phyloP scores from a whole-genome alignment of 805 yeast species.

The Metschnikowia aberdeeniae region DNA sequence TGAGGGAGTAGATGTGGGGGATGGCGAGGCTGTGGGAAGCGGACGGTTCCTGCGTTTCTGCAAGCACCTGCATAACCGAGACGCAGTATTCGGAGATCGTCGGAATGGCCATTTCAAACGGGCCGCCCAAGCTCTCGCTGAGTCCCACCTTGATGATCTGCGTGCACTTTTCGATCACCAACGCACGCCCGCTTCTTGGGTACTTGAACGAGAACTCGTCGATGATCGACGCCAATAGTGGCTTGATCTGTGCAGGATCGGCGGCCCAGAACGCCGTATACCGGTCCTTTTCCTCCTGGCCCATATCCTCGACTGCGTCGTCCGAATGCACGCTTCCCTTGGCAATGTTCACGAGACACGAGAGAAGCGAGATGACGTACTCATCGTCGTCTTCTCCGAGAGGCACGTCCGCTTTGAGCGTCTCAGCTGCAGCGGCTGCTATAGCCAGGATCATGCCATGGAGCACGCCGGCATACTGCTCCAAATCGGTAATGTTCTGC shows the following conservation, averaged over 20 bases:
- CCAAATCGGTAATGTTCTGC: slow-evolving; percentile 49
- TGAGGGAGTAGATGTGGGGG: slow-evolving; percentile 42
- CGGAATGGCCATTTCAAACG: slow-evolving; percentile 48
- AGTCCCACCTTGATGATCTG: slow-evolving; percentile 61
- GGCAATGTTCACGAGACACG: slow-evolving; percentile 67
- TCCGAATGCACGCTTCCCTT: slow-evolving; percentile 65
- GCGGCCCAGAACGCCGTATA: slow-evolving; percentile 41
- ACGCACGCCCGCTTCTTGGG: slow-evolving; percentile 38
- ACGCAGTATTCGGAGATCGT: slow-evolving; percentile 8
- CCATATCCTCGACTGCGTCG: slow-evolving; percentile 37
- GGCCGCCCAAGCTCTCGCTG: slow-evolving; percentile 58
- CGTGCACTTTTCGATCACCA: slow-evolving; percentile 61
- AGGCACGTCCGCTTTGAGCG: slow-evolving; percentile 12
- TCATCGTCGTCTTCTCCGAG: slow-evolving; percentile 30
- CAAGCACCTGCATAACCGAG: slow-evolving; percentile 10
- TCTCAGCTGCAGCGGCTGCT: slow-evolving; percentile 9
- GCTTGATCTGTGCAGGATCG: slow-evolving; percentile 47
- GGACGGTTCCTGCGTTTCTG: slow-evolving; percentile 1
- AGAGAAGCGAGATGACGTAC: slow-evolving; percentile 52
- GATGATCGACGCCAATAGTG: slow-evolving; percentile 38
- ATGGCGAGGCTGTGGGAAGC: slow-evolving; percentile 26
- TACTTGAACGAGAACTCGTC: slow-evolving; percentile 39
- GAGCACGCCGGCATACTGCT: slow-evolving; percentile 21
- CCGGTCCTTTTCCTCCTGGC: slow-evolving; percentile 25
- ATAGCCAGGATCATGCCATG: slow-evolving; percentile 21